Base-by-base conservation (phyloP, 495 filamentous ascomycete genomes). In the Neurospora sp. region DNA sequence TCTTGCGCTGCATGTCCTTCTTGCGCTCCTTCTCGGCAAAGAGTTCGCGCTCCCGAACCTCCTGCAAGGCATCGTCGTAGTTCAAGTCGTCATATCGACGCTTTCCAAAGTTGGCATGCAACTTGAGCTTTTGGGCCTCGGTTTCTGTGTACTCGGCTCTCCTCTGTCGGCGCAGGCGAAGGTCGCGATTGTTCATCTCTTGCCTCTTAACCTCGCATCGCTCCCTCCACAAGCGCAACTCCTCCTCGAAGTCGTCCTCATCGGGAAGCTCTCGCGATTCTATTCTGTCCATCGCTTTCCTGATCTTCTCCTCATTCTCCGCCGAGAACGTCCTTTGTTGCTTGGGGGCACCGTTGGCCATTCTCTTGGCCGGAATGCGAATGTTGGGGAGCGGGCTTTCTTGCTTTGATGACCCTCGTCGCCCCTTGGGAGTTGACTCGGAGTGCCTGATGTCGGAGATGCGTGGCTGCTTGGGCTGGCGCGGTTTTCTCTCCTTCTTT, bases 1-100 rank as follows among this genome's bases (percentile, higher is more conserved):
- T 90, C 83, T 98, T 98, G 35, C 96, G 91, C 78, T 99, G 96
- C 92, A 98, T 97, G 75, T 98, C 96, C 84, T 99, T 99, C 87
- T 99, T 99, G 38, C 96, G 93, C 82, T 98, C 96, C 81, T 98
- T 99, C 79, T 99, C 96, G 69, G 96, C 94, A 72, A 92, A 91
- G 9, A 97, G 86, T 79, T 98, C 96, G 74, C 92, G 92, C 71
- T 92, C 90, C 73, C 96, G 92, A 1, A 99, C 95, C 76, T 97
- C 91, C 61, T 91, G 88, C 70, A 94, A 85, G 20, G 94, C 96
- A 16, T 89, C 90, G 5, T 89, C 85, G 76, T 83, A 85, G 74
- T 87, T 78, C 9, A 84, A 69, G 16, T 85, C 82, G 69, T 85
- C 82, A 73, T 82, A 88, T 31, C 87, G 82, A 27, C 82, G 77